Evolutionary conservation across 148 eudicot species (phyloP), one percentile per base, ranked within the genome.

Genomic region (Fagopyrum tataricum): DNA sequence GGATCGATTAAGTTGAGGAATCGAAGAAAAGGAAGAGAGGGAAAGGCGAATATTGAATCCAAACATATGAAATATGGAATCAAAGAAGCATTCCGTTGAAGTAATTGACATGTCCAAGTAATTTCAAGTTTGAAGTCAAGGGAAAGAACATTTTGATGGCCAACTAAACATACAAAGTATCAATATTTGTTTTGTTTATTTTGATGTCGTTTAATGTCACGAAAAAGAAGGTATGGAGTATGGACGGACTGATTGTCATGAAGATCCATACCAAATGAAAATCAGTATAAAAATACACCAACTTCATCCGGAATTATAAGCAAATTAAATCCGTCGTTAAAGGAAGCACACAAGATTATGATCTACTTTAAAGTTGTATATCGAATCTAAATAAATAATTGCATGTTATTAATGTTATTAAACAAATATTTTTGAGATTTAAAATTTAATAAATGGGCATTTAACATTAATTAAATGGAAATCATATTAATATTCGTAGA

Each of bases 121-220:
- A 59, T 59, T 59, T 59, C 39, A 59, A 59, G 39, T 59, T 59
- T 59, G 67, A 59, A 59, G 11, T 26, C 39, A 59, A 59, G 67
- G 67, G 39, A 59, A 59, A 59, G 67, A 59, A 59, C 67, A 12
- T n/a, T 14, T 59, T 24, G 26, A 23, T 2, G 4, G 11, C 67
- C 39, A 26, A 59, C 6, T 59, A 7, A n/a, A 10, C 23, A 10
- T 59, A 13, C 17, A 23, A 5, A 4, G 17, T 49, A 49, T 49
- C n/a, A 15, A 46, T 46, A 46, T 46, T 46, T 7, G 0, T 46
- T 31, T 49, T 4, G 0, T 49, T n/a, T n/a, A n/a, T n/a, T n/a
- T n/a, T n/a, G n/a, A n/a, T n/a, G n/a, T n/a, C n/a, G n/a, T n/a
- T n/a, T n/a, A n/a, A n/a, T n/a, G n/a, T n/a, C n/a, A n/a, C n/a